Conservation (phyloP, 2,329 filamentous ascomycete species). For the Macroventuria anomochaeta region DNA sequence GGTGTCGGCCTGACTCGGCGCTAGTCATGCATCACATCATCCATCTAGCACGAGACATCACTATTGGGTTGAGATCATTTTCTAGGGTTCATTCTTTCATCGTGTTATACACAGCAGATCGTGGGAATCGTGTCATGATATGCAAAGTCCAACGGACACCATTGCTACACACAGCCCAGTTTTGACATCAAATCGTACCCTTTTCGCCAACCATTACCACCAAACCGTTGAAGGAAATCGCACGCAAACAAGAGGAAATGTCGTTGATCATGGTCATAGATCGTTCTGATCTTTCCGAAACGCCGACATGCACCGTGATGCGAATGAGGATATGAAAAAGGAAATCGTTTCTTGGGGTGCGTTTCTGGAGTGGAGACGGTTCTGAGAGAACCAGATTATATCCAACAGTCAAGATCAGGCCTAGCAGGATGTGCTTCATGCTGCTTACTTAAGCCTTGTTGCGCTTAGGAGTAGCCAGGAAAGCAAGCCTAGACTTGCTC, state of each 20-base stretch:
- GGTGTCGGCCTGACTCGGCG: conserved; percentile 6
- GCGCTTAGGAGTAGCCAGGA: conserved; percentile 50
- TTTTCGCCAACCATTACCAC: conserved; percentile 20
- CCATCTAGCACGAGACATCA: too few relatives aligned
- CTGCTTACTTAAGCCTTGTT: conserved; percentile 28
- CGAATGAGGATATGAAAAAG: conserved; percentile 7
- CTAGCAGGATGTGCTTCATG: neutral
- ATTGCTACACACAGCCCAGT: conserved; percentile 15
- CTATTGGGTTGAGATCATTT: too few relatives aligned
- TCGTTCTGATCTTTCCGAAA: conserved; percentile 15
- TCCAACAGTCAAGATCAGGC: neutral
- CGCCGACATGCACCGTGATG: conserved; percentile 9
- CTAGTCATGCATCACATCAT: conserved; percentile 7
- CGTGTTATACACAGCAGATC: conserved; percentile 26
- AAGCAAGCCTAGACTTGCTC: conserved; percentile 47
- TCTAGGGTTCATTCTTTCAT: conserved; percentile 3
- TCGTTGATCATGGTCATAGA: conserved; percentile 15
- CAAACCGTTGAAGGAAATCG: conserved; percentile 3
- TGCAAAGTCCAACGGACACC: conserved; percentile 21
- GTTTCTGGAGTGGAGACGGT: neutral
- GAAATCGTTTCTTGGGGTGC: conserved; percentile 4
- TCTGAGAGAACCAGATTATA: neutral
- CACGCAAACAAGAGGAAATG: conserved; percentile 10
- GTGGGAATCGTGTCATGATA: conserved; percentile 23
- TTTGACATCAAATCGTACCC: conserved; percentile 15